A percentile compares a stretch with the other conserved stretches of the same genome.
phyloP scores from a whole-genome alignment of 2,329 filamentous ascomycete species.

The Alternaria sp. region DNA sequence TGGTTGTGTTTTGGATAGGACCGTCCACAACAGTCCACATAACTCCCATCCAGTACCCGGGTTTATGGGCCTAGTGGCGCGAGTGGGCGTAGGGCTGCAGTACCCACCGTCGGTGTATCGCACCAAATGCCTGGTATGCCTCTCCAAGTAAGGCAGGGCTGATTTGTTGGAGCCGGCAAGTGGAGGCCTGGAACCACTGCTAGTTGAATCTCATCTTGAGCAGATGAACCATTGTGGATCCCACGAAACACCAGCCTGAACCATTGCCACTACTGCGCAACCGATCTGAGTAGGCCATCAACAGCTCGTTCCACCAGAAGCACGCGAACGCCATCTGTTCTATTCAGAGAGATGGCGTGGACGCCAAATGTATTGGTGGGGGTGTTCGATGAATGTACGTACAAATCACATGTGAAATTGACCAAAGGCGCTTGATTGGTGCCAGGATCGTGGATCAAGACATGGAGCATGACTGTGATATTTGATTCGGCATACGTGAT shows the following conservation, averaged over 20 bases:
- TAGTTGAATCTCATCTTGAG: neutral
- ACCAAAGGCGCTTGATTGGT: neutral
- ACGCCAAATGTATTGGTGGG: neutral
- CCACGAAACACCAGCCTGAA: neutral
- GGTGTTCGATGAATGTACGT: neutral
- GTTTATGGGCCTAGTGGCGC: neutral
- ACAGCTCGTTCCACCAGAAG: neutral
- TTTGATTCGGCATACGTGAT: neutral
- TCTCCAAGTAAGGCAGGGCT: slow-evolving; percentile 1
- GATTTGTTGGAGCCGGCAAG: neutral
- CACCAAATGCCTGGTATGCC: neutral
- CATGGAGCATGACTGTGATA: neutral
- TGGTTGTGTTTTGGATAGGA: neutral
- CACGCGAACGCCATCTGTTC: neutral
- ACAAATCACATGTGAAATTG: neutral
- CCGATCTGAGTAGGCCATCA: neutral
- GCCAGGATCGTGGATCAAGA: neutral
- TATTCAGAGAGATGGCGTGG: neutral
- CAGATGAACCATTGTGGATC: neutral
- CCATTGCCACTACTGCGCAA: neutral
- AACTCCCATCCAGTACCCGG: neutral
- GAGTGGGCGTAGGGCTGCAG: neutral
- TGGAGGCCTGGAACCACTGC: neutral
- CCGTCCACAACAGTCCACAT: too few relatives aligned
- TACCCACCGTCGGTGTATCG: neutral